phyloP scores from a whole-genome alignment of 495 filamentous ascomycete genomes.

The Aspergillus egyptiacus region DNA sequence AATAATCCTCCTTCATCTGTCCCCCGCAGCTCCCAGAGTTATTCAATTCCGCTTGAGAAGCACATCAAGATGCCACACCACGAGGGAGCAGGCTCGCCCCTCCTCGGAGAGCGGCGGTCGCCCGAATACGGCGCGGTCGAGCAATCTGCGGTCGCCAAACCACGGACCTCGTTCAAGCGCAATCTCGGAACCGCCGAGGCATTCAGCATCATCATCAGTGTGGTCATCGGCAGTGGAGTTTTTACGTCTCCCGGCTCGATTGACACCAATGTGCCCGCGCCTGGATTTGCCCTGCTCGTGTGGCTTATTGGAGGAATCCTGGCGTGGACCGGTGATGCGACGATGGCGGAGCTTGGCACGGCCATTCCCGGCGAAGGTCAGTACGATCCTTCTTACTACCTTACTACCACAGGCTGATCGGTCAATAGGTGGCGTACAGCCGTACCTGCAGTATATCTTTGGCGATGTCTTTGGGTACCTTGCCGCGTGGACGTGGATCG shows the following conservation, averaged over 20 bases:
- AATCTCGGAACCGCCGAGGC: constrained; percentile 19
- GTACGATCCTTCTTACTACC: background rate
- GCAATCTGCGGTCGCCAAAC: background rate
- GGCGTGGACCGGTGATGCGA: constrained; percentile 19
- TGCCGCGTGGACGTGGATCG: constrained; percentile 21
- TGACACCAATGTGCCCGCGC: constrained; percentile 20
- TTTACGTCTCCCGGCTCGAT: constrained; percentile 20
- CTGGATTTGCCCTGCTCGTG: constrained; percentile 15
- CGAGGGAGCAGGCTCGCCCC: background rate
- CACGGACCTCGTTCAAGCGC: constrained; percentile 13
- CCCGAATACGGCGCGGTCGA: constrained; percentile 1
- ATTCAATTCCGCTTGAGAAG: background rate
- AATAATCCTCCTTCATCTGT: no score
- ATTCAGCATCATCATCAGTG: constrained; percentile 21
- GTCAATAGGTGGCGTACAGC: constrained; percentile 16
- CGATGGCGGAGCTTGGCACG: constrained; percentile 20
- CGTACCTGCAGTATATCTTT: constrained; percentile 20
- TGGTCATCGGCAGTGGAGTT: constrained; percentile 21
- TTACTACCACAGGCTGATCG: background rate
- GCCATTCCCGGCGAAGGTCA: constrained; percentile 18
- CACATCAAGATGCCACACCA: background rate
- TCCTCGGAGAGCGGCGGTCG: background rate
- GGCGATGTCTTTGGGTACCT: constrained; percentile 20
- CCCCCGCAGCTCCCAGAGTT: no score
- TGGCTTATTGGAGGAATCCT: constrained; percentile 19